phyloP scores from a whole-genome alignment of 2,329 filamentous ascomycete species.

The Coleophoma cylindrospora region DNA sequence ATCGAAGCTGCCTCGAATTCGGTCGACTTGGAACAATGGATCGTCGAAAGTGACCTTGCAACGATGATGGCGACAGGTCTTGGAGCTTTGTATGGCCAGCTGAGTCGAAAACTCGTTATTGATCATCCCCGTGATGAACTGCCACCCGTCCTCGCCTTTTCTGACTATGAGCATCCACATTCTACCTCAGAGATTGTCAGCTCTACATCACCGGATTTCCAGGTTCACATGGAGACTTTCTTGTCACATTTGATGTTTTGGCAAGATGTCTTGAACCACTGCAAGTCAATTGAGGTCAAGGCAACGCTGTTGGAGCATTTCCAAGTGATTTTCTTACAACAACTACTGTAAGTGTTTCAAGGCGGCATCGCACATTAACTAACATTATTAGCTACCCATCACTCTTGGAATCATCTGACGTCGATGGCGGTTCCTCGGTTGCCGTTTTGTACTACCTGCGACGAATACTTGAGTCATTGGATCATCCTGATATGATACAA shows the following conservation, averaged over 20 bases:
- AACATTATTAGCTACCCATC: constrained; percentile 71
- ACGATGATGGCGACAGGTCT: constrained; percentile 96
- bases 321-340: constrained; percentile 91
- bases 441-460: constrained; percentile 92
- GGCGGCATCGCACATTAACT: too few species aligned
- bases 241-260: constrained; percentile 93
- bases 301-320: constrained; percentile 94
- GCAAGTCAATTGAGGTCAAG: constrained; percentile 85
- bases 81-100: constrained; percentile 66
- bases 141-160: constrained; percentile 80
- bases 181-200: constrained; percentile 67
- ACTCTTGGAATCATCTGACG: constrained; percentile 90
- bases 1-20: constrained; percentile 90
- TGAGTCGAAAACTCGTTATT: constrained; percentile 75
- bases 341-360: constrained; percentile 65
- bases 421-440: constrained; percentile 93
- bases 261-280: constrained; percentile 97
- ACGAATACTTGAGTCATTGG: constrained; percentile 83
- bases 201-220: constrained; percentile 70
- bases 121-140: constrained; percentile 69
- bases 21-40: constrained; percentile 83
- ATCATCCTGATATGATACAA: constrained; percentile 91
- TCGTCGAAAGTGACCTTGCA: constrained; percentile 92
- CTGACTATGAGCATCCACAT: constrained; percentile 77
- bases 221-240: constrained; percentile 87